phyloP scores from a whole-genome alignment of 2,329 filamentous ascomycete genomes.

The Phialophora verrucosa region DNA sequence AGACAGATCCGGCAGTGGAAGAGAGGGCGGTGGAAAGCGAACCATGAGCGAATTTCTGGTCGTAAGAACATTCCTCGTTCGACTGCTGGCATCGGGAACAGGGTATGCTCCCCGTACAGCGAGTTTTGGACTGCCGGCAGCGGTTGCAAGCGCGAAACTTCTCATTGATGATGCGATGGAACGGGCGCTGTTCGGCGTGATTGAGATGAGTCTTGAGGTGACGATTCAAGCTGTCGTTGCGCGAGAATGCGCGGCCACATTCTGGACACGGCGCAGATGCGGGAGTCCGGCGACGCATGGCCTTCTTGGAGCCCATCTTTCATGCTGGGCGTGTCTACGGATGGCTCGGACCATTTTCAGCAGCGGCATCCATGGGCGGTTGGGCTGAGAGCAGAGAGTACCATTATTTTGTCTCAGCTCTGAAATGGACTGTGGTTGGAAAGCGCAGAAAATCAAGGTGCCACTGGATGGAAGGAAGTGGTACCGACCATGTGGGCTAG shows the following conservation, averaged over 20 bases:
- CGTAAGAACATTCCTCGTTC: slow-evolving; percentile 30
- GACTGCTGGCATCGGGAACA: slow-evolving; percentile 33
- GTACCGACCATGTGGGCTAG: background rate
- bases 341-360: background rate
- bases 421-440: background rate
- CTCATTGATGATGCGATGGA: slow-evolving; percentile 35
- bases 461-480: background rate
- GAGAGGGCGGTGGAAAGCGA: slow-evolving; percentile 12
- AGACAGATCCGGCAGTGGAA: slow-evolving; percentile 7
- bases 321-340: background rate
- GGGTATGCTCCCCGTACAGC: slow-evolving; percentile 32
- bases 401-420: background rate
- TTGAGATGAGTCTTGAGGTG: slow-evolving; percentile 33
- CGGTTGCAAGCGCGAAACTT: slow-evolving; percentile 35
- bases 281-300: slow-evolving; percentile 31
- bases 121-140: slow-evolving; percentile 33
- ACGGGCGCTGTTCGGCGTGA: slow-evolving; percentile 29
- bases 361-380: background rate
- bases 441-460: background rate
- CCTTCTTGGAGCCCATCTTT: slow-evolving; percentile 26
- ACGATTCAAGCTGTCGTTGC: slow-evolving; percentile 34
- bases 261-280: slow-evolving; percentile 33
- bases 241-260: slow-evolving; percentile 33
- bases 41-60: slow-evolving; percentile 11
- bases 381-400: background rate